Base-by-base conservation (phyloP, 192 early-diverging fungal species). In the Irineochytrium annulatum region DNA sequence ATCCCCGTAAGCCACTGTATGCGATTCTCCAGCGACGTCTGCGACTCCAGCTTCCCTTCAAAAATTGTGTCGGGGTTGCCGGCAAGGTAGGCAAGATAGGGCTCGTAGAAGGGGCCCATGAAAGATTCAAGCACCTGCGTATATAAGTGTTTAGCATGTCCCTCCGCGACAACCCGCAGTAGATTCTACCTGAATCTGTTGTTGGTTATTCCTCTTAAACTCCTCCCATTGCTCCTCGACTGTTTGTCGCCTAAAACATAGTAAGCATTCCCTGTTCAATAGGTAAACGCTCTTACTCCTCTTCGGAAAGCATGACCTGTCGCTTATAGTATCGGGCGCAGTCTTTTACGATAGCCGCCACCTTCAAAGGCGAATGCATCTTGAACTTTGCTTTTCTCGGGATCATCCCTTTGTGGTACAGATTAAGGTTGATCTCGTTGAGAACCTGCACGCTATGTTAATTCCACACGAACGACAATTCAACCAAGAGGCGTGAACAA, bases 31-130 rank as follows among this genome's bases (percentile, higher is more conserved):
- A 49, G 46, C 24, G 46, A 49, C 8, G 46, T 17, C 46, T 49
- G 13, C 26, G 13, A 22, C 24, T 14, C 11, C 8, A 49, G 8
- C 46, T 8, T 24, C 17, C 26, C 59, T 44, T 57, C 55, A 34
- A 34, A 34, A 1, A 49, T 35, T 22, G 49, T 28, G 35, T 59
- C 56, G 34, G 57, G 22, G 3, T 43, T 56, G 13, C 43, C 55
- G 31, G 57, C 43, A n/a, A 65, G 34, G 35, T 59, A 65, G 24
- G 44, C 13, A 11, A 51, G 20, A 34, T 65, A 65, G 20, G 63
- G 63, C 16, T 65, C 63, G 28, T 48, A 65, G 4, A 34, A 32
- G 19, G 56, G 63, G 3, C 63, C 63, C 55, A 65, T 58, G 48
- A 58, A 65, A n/a, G 43, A 43, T 27, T 65, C 63, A 17, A 65